A percentile compares a stretch with the other conserved stretches of the same genome.
Conservation (phyloP, 805 yeast genomes). For the Candida sanyiensis region DNA sequence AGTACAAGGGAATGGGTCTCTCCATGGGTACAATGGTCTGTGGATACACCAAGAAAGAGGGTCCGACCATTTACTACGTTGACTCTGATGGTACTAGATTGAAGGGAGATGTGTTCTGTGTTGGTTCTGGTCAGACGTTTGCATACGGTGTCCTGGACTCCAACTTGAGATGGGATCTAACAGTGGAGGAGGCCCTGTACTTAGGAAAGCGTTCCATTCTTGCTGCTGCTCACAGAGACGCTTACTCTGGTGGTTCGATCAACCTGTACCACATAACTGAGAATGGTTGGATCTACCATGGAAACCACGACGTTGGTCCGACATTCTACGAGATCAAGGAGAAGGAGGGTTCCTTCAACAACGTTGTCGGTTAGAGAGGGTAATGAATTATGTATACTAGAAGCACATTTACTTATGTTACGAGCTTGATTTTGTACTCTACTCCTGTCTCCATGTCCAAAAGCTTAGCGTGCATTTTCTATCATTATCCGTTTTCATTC, state of each 20-base stretch:
- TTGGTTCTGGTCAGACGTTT: conserved; percentile 98
- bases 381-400: conserved; percentile 5
- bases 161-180: conserved; percentile 84
- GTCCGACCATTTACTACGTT: conserved; percentile 92
- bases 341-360: conserved; percentile 82
- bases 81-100: conserved; percentile 96
- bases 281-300: conserved; percentile 92
- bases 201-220: conserved; percentile 92
- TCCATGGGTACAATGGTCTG: conserved; percentile 99
- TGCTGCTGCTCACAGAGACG: conserved; percentile 98
- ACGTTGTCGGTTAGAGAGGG: conserved; percentile 40
- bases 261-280: conserved; percentile 91
- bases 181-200: conserved; percentile 89
- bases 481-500: not conserved
- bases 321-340: conserved; percentile 89
- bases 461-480: not conserved
- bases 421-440: conserved; percentile 33
- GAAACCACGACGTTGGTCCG: conserved; percentile 88
- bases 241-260: conserved; percentile 94
- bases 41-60: conserved; percentile 92
- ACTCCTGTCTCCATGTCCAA: too few species aligned
- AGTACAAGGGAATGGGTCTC: conserved; percentile 96
- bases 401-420: not conserved
- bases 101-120: conserved; percentile 92
- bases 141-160: conserved; percentile 98